Evolutionary conservation across 495 filamentous ascomycete genomes (phyloP).

Genomic region (Aspergillus kassunensis): DNA sequence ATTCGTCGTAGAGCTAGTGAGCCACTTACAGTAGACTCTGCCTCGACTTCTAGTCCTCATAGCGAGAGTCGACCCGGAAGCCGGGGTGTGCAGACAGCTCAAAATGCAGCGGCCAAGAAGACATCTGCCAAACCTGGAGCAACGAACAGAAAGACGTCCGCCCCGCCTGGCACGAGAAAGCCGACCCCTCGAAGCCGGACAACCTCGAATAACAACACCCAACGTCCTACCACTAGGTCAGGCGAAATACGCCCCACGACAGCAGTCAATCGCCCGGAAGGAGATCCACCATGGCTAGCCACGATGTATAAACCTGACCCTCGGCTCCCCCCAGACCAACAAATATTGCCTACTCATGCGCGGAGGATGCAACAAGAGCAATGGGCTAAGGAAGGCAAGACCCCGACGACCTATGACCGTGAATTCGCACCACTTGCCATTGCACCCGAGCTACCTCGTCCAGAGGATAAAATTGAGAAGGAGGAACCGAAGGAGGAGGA

Average conservation of each 20-base stretch:
- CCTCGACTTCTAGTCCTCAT: slow-evolving; percentile 47
- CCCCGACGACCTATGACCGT: slow-evolving; percentile 74
- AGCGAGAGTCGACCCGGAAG: slow-evolving; percentile 42
- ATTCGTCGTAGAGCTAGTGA: slow-evolving; percentile 69
- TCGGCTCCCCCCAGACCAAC: slow-evolving; percentile 88
- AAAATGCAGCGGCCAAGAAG: slow-evolving; percentile 17
- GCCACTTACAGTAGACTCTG: slow-evolving; percentile 56
- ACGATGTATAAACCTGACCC: slow-evolving; percentile 96
- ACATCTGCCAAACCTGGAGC: slow-evolving; percentile 37
- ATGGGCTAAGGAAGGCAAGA: slow-evolving; percentile 86
- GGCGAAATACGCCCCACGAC: slow-evolving; percentile 54
- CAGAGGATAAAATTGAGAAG: slow-evolving; percentile 25
- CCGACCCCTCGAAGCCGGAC: slow-evolving; percentile 36
- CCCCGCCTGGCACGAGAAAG: slow-evolving; percentile 33
- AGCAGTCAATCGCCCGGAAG: slow-evolving; percentile 75
- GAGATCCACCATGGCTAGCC: slow-evolving; percentile 92
- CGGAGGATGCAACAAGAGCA: slow-evolving; percentile 89
- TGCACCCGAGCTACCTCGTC: slow-evolving; percentile 37
- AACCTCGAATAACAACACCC: slow-evolving; percentile 34
- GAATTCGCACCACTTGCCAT: slow-evolving; percentile 75
- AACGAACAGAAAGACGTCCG: slow-evolving; percentile 40
- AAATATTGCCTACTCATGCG: slow-evolving; percentile 90
- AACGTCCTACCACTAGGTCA: slow-evolving; percentile 62
- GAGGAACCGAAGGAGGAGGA: slow-evolving; percentile 32
- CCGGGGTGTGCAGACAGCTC: slow-evolving; percentile 26